Base-by-base conservation (phyloP, 208 protist genomes). In the Leishmania martiniquensis region DNA sequence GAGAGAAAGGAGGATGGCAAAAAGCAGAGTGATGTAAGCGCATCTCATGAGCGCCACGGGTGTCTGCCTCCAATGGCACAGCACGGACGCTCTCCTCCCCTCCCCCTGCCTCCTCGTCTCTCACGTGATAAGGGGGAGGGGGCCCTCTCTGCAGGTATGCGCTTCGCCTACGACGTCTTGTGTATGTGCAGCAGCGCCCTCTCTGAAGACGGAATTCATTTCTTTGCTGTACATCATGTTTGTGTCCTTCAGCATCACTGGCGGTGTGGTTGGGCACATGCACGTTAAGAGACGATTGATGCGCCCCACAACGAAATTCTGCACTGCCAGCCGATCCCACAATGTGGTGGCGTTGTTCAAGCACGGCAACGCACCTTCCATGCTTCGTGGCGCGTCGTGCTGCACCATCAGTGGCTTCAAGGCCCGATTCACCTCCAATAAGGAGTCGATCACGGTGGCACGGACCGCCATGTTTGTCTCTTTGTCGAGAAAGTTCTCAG, bases 381-480 rank as follows among this genome's bases (percentile, higher is more conserved):
- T 32, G 47, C 49, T 59, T 1, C 76, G 9, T 0, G 29, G 29
- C 17, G 42, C 67, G 29, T 84, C 65, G 54, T 67, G 54, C 25
- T 55, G 65, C 22, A 66, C 55, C 29, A 76, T 3, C 44, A 78
- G 57, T 12, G 73, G 63, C 42, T 86, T 71, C 32, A 86, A 54
- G 2, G 78, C 72, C 22, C 85, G 68, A 54, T 86, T 81, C 49
- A 95, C 85, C 77, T 89, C 82, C 49, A 91, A 15, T 66, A 93
- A 66, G 37, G 88, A 75, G 34, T 91, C 82, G 44, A 93, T 75
- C 20, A 95, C 88, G 39, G 86, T 80, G 1, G 83, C 69, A 0
- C 88, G 85, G 75, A 95, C 87, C 57, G 91, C 91, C 39, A 87
- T 85, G 70, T 83, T 92, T 12, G 87, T 95, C 34, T 95, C 91